Conservation (phyloP, 306 rosid species). For the Alnus rubra region DNA sequence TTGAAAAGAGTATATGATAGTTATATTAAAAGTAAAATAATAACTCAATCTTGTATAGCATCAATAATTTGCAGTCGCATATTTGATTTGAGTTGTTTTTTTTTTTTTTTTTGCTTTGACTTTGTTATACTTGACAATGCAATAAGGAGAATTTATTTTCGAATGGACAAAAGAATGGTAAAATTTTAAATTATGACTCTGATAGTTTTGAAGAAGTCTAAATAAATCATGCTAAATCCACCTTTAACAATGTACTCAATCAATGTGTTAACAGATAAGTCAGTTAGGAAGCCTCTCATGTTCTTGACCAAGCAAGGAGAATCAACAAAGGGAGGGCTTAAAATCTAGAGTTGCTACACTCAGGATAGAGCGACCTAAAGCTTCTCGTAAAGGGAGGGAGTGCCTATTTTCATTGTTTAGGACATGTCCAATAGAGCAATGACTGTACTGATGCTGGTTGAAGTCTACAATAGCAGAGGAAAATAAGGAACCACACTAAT, state of each 20-base stretch:
- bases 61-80: constrained; percentile 6
- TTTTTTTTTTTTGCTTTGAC: background rate
- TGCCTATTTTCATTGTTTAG: background rate
- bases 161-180: constrained; percentile 14
- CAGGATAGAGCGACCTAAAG: background rate
- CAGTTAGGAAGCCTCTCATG: background rate
- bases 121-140: constrained; percentile 17
- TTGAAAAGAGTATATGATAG: background rate
- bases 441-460: background rate
- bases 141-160: background rate
- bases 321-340: background rate
- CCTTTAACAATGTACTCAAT: background rate
- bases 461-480: background rate
- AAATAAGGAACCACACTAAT: background rate
- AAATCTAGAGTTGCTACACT: constrained; percentile 5
- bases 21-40: constrained; percentile 14
- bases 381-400: background rate
- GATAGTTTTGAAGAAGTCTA: constrained; percentile 6
- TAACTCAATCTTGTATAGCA: constrained; percentile 20
- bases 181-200: constrained; percentile 13
- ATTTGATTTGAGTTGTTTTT: constrained; percentile 14
- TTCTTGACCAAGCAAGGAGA: background rate
- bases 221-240: background rate
- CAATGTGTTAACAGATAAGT: background rate
- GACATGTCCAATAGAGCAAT: background rate